Evolutionary conservation across 768 basidiomycete genomes (phyloP).

Genomic region (Termitomyces sp.): DNA sequence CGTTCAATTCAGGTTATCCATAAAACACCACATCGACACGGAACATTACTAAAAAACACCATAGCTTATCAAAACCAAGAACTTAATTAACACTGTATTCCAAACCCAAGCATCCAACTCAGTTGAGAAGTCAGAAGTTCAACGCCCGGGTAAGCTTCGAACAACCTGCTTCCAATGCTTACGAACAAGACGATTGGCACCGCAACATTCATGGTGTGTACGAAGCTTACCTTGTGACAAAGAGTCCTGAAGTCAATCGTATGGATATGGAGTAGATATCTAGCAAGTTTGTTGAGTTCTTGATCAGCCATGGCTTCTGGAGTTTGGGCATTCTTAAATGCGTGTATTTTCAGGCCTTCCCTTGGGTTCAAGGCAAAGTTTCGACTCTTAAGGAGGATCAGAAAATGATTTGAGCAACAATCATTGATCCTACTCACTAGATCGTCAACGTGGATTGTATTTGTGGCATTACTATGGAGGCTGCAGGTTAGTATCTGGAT

Average conservation of each 20-base stretch:
- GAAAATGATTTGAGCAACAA: not conserved
- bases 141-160: slow-evolving; percentile 30
- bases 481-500: not conserved
- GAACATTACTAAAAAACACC: not conserved
- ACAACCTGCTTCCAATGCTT: slow-evolving; percentile 52
- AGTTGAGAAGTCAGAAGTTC: not conserved
- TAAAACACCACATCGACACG: not conserved
- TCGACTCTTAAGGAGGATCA: slow-evolving; percentile 45
- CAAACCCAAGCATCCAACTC: not conserved
- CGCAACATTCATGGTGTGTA: not conserved
- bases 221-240: slow-evolving; percentile 56
- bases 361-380: slow-evolving; percentile 88
- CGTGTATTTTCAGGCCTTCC: slow-evolving; percentile 78
- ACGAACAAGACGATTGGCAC: not conserved
- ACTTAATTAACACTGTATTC: not conserved
- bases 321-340: slow-evolving; percentile 79
- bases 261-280: slow-evolving; percentile 61
- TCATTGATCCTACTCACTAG: slow-evolving; percentile 39
- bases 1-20: not conserved
- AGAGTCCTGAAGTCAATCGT: slow-evolving; percentile 60
- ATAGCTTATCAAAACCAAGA: not conserved
- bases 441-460: slow-evolving; percentile 89
- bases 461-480: slow-evolving; percentile 46
- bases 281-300: slow-evolving; percentile 62
- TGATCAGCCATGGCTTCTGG: slow-evolving; percentile 58